Percentiles rank a stretch among this genome's conserved stretches.
Conservation (phyloP, 306 rosid species). For the Canavalia ensiformis region DNA sequence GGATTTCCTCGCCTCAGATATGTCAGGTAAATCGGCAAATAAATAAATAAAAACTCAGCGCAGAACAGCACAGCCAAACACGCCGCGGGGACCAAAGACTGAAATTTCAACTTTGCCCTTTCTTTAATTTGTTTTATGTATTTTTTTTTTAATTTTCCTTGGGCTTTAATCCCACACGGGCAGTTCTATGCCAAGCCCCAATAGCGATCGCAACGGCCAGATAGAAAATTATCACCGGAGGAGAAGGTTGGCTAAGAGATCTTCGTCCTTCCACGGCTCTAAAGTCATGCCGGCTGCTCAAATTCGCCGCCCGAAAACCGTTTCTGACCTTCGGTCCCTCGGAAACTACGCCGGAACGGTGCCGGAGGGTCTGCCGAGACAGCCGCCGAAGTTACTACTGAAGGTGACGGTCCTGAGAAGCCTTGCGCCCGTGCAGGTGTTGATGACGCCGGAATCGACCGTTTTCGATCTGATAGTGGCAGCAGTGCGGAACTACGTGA, state of each 20-base stretch:
- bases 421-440: constrained; percentile 75
- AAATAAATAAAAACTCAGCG: background rate
- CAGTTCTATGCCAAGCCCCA: constrained; percentile 67
- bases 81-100: background rate
- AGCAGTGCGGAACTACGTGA: constrained; percentile 62
- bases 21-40: constrained; percentile 44
- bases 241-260: constrained; percentile 34
- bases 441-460: constrained; percentile 64
- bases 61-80: background rate
- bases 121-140: background rate
- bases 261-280: constrained; percentile 73
- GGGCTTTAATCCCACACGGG: background rate
- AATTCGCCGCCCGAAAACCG: constrained; percentile 79
- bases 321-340: constrained; percentile 60
- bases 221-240: constrained; percentile 56
- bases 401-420: constrained; percentile 86
- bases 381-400: constrained; percentile 72
- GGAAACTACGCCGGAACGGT: constrained; percentile 25
- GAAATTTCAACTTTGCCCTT: constrained; percentile 19
- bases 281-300: constrained; percentile 1
- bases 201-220: constrained; percentile 48
- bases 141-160: background rate
- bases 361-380: constrained; percentile 56
- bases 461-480: constrained; percentile 72
- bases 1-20: constrained; percentile 71